A percentile compares a stretch with the other conserved stretches of the same genome.
phyloP scores from a whole-genome alignment of 192 early-diverging fungal species.

The Podila epigama region DNA sequence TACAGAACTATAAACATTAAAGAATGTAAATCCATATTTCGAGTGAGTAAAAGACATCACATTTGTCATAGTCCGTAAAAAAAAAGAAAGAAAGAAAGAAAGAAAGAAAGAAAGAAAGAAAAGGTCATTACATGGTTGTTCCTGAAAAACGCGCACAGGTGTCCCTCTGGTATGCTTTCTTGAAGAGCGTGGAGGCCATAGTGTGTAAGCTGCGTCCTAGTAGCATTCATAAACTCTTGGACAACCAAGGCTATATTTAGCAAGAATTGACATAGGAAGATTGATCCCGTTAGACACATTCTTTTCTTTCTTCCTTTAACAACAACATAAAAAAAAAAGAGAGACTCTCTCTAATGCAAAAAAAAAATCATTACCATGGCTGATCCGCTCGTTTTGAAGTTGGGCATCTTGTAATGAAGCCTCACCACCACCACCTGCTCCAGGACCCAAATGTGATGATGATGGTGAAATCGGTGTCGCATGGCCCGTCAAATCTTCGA shows the following conservation, averaged over 20 bases:
- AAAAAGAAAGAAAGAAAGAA: neutral
- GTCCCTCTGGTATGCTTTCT: slow-evolving; percentile 62
- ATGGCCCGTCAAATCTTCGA: slow-evolving; percentile 34
- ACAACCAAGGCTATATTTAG: slow-evolving; percentile 59
- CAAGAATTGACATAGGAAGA: slow-evolving; percentile 14
- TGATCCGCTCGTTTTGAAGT: slow-evolving; percentile 16
- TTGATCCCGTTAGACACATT: neutral
- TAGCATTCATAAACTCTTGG: slow-evolving; percentile 75
- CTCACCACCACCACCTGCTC: neutral
- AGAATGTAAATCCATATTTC: too few species aligned
- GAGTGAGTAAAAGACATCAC: too few species aligned
- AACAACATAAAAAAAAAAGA: neutral
- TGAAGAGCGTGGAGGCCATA: slow-evolving; percentile 75
- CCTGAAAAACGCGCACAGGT: slow-evolving; percentile 84
- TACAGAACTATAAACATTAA: slow-evolving; percentile 66
- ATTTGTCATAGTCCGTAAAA: too few species aligned
- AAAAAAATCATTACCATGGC: slow-evolving; percentile 33
- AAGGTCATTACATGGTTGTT: slow-evolving; percentile 96
- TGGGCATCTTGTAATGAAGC: slow-evolving; percentile 5
- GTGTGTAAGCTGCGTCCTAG: slow-evolving; percentile 85
- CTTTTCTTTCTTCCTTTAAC: neutral
- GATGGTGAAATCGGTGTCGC: slow-evolving; percentile 17
- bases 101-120: neutral
- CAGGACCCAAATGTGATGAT: too few species aligned
- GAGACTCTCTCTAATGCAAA: too few species aligned